Conservation (phyloP, 2,329 filamentous ascomycete species). For the Cladosporium velox region DNA sequence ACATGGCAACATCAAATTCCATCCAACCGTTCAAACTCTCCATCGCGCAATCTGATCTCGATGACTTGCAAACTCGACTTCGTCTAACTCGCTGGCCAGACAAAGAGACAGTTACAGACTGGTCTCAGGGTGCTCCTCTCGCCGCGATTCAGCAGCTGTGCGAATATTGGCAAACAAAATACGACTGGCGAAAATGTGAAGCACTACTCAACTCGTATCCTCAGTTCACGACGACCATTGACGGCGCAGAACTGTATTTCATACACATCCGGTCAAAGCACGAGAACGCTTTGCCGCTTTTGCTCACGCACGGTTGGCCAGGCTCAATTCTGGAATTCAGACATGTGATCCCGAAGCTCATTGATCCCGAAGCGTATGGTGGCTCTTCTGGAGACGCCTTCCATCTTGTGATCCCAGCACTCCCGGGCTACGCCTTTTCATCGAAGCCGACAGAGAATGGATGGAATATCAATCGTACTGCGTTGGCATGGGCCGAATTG, state of each 20-base stretch:
- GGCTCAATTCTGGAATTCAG: slow-evolving; percentile 31
- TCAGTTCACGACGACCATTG: slow-evolving; percentile 23
- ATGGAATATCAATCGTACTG: neutral
- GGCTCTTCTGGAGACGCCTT: neutral
- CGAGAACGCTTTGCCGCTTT: slow-evolving; percentile 21
- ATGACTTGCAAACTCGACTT: slow-evolving; percentile 30
- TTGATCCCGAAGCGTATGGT: neutral
- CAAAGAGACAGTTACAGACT: slow-evolving; percentile 24
- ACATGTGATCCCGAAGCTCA: slow-evolving; percentile 21
- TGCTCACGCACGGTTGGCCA: slow-evolving; percentile 27
- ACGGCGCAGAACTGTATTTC: slow-evolving; percentile 22
- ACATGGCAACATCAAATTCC: neutral
- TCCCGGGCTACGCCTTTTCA: neutral
- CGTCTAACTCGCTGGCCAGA: slow-evolving; percentile 28
- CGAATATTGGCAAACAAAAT: slow-evolving; percentile 23
- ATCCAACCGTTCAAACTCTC: neutral
- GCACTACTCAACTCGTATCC: slow-evolving; percentile 23
- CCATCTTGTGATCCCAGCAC: neutral
- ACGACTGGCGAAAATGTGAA: slow-evolving; percentile 25
- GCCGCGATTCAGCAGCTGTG: slow-evolving; percentile 18
- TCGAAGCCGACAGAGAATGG: neutral
- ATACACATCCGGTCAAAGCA: slow-evolving; percentile 25
- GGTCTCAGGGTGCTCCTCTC: slow-evolving; percentile 11
- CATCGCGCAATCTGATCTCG: slow-evolving; percentile 26
- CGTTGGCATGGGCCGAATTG: slow-evolving; percentile 14